Conservation (phyloP, 352 stramenopile genomes). For the Phytophthora fragariaefolia region DNA sequence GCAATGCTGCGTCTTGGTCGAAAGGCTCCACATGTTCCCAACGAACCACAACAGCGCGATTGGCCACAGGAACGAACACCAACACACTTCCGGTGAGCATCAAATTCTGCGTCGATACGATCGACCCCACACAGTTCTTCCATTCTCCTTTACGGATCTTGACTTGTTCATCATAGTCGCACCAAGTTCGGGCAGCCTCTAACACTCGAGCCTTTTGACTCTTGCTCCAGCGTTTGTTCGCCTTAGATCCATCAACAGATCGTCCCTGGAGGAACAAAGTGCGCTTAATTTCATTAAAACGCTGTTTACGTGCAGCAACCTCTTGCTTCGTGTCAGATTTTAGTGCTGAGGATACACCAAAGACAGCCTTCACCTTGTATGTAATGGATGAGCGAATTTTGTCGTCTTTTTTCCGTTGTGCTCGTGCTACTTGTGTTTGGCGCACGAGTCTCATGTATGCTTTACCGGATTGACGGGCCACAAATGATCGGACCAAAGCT, state of each 20-base stretch:
- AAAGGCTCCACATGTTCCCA: conserved; percentile 60
- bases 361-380: conserved; percentile 50
- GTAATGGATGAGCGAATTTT: conserved; percentile 40
- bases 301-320: conserved; percentile 34
- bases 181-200: conserved; percentile 55
- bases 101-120: conserved; percentile 75
- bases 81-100: conserved; percentile 63
- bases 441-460: conserved; percentile 61
- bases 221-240: conserved; percentile 60
- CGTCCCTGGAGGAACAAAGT: conserved; percentile 55
- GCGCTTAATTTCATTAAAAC: conserved; percentile 51
- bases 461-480: conserved; percentile 41
- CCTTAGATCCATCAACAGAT: conserved; percentile 13
- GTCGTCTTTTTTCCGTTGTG: conserved; percentile 55
- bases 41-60: conserved; percentile 60
- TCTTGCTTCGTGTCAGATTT: conserved; percentile 73
- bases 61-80: conserved; percentile 63
- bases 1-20: conserved; percentile 51
- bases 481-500: conserved; percentile 43
- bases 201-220: conserved; percentile 39
- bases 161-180: conserved; percentile 56
- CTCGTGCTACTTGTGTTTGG: conserved; percentile 49
- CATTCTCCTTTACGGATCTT: conserved; percentile 58
- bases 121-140: conserved; percentile 49
- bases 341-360: conserved; percentile 45